A percentile compares a stretch with the other conserved stretches of the same genome.
These are phyloP conservation scores for Boletus rex-veris DNA, from an alignment of 768 basidiomycete species.

Conservation along the genomic window DNA sequence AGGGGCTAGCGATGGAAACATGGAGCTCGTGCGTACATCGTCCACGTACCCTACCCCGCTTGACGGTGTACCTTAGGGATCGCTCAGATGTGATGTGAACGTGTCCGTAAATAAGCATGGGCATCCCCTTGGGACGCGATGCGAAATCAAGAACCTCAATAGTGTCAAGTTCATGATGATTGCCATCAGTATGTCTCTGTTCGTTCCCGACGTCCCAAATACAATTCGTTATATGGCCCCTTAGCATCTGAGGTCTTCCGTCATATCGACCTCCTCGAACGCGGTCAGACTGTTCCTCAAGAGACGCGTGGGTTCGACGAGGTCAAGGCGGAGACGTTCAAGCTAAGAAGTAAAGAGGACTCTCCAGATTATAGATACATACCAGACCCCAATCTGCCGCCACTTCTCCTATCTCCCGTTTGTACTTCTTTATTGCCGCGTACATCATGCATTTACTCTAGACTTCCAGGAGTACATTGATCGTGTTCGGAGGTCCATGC, in stretches of 20 bases:
- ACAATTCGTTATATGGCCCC: not conserved
- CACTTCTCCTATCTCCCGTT: slow-evolving; percentile 56
- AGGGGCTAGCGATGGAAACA: slow-evolving; percentile 90
- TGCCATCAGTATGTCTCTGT: slow-evolving; percentile 69
- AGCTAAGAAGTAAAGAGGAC: slow-evolving; percentile 85
- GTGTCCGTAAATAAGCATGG: slow-evolving; percentile 79
- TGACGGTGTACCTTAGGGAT: slow-evolving; percentile 56
- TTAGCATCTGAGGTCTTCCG: slow-evolving; percentile 79
- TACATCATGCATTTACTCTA: not conserved
- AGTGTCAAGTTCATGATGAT: slow-evolving; percentile 56
- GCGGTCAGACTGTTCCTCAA: slow-evolving; percentile 52
- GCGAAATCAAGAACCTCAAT: slow-evolving; percentile 6
- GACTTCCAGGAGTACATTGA: slow-evolving; percentile 58
- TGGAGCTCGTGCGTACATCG: slow-evolving; percentile 76
- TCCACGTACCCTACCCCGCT: not conserved
- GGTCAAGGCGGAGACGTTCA: slow-evolving; percentile 73
- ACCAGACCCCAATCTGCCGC: slow-evolving; percentile 93
- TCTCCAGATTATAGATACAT: slow-evolving; percentile 97
- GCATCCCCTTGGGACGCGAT: slow-evolving; percentile 51
- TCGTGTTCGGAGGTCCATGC: slow-evolving; percentile 50
- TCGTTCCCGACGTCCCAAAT: not conserved
- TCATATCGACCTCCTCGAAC: slow-evolving; percentile 59
- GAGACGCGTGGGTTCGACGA: slow-evolving; percentile 94
- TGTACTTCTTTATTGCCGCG: slow-evolving; percentile 6
- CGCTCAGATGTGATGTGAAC: slow-evolving; percentile 92